Evolutionary conservation across 2,329 filamentous ascomycete genomes (phyloP).

Genomic region (Talaromyces rugulosus): DNA sequence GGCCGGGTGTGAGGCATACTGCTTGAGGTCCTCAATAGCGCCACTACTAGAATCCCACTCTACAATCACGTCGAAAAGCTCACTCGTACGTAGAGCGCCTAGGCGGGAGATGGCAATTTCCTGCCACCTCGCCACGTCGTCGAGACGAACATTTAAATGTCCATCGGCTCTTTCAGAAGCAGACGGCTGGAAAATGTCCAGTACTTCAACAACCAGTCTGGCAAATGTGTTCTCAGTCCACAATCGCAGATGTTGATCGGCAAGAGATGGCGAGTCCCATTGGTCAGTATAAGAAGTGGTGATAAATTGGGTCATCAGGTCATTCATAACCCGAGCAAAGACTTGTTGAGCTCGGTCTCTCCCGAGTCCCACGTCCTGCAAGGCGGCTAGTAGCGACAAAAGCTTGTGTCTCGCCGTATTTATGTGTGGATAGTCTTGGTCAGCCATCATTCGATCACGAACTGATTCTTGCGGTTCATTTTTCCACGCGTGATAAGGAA

Average conservation of each 20-base stretch:
- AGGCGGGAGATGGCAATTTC: conserved; percentile 53
- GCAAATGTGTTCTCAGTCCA: conserved; percentile 56
- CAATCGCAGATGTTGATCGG: conserved; percentile 46
- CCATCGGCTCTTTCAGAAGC: conserved; percentile 20
- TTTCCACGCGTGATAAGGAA: conserved; percentile 36
- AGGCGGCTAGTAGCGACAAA: conserved; percentile 38
- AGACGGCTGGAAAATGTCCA: conserved; percentile 36
- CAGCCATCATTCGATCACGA: conserved; percentile 27
- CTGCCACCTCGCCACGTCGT: conserved; percentile 51
- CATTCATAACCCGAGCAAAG: conserved; percentile 56
- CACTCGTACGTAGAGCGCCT: conserved; percentile 51
- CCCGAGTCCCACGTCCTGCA: conserved; percentile 54
- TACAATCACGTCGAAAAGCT: conserved; percentile 60
- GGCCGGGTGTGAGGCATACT: conserved; percentile 50
- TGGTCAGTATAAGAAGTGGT: conserved; percentile 53
- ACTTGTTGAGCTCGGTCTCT: conserved; percentile 52
- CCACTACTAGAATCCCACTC: conserved; percentile 57
- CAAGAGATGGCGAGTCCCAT: conserved; percentile 50
- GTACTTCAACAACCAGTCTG: conserved; percentile 47
- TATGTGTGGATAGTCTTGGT: conserved; percentile 25
- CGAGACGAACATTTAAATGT: conserved; percentile 28
- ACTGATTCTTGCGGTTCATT: conserved; percentile 25
- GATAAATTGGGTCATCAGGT: conserved; percentile 54
- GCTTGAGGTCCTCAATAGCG: conserved; percentile 58
- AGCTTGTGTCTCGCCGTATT: conserved; percentile 30